Percentiles rank a stretch among this genome's conserved stretches.
These are phyloP conservation scores for Penicillium subrubescens DNA, from an alignment of 495 filamentous ascomycete species.

Conservation along the genomic window DNA sequence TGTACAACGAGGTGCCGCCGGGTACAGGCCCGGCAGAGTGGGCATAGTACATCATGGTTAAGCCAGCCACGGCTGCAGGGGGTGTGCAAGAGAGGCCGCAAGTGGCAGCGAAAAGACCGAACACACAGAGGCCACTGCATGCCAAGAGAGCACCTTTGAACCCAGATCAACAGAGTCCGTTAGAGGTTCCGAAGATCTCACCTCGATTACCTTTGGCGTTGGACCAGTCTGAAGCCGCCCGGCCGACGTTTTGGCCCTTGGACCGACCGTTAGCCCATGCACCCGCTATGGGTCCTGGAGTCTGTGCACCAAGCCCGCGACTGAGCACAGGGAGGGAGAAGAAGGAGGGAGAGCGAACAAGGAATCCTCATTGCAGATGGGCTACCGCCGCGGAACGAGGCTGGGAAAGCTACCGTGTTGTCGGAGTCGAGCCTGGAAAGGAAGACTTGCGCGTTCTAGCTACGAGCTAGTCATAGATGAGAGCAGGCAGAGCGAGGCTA, in stretches of 20 bases:
- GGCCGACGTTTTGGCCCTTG: conserved; percentile 17
- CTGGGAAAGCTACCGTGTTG: conserved; percentile 14
- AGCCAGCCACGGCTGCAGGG: conserved; percentile 3
- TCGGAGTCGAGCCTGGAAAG: conserved; percentile 5
- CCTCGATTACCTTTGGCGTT: conserved; percentile 20
- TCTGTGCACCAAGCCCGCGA: conserved; percentile 22
- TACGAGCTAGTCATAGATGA: background rate
- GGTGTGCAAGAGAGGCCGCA: background rate
- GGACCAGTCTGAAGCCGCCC: conserved; percentile 10
- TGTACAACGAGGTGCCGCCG: background rate
- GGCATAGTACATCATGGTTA: background rate
- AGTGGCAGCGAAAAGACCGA: background rate
- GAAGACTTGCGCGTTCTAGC: background rate
- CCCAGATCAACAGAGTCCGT: conserved; percentile 20
- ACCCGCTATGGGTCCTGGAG: conserved; percentile 22
- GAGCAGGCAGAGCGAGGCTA: background rate
- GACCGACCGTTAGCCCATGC: conserved; percentile 28
- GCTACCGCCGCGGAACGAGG: conserved; percentile 2
- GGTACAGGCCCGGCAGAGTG: background rate
- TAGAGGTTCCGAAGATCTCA: conserved; percentile 26
- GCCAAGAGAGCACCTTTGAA: conserved; percentile 10
- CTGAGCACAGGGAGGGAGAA: background rate
- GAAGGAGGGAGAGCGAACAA: background rate
- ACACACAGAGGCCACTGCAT: background rate
- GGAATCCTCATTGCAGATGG: background rate